Evolutionary conservation across 2,329 filamentous ascomycete genomes (phyloP).

Genomic region (Calonectria montana): DNA sequence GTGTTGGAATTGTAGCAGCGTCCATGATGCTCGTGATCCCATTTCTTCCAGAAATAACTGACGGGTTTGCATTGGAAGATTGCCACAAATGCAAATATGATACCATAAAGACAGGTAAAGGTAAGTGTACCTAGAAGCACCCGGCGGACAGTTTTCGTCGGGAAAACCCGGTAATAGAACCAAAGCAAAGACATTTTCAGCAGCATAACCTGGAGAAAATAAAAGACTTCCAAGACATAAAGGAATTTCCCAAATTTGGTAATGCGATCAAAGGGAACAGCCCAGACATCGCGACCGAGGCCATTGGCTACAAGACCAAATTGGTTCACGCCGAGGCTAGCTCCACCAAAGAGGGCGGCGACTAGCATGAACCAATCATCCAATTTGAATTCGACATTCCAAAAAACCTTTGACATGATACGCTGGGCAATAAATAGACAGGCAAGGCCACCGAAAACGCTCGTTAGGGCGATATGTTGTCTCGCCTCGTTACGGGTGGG

Average conservation of each 20-base stretch:
- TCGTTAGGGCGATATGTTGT: not conserved
- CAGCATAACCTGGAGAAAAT: not conserved
- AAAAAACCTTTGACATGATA: not conserved
- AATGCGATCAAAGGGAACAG: not conserved
- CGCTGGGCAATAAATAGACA: not conserved
- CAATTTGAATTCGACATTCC: not conserved
- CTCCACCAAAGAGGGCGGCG: not conserved
- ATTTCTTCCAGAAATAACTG: not conserved
- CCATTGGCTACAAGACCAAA: not conserved
- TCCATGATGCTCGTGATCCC: not conserved
- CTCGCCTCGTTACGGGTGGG: not conserved
- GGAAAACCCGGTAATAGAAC: not conserved
- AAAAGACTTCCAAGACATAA: not conserved
- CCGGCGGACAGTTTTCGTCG: not conserved
- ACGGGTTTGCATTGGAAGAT: not conserved
- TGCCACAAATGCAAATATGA: not conserved
- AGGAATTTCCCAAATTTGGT: not conserved
- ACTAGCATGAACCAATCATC: constrained; percentile 2
- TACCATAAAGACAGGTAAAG: not conserved
- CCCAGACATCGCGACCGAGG: not conserved
- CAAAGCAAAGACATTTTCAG: not conserved
- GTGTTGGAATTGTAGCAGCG: not conserved
- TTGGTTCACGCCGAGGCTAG: not conserved
- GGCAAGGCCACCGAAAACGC: not conserved
- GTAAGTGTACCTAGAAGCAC: not conserved